Base-by-base conservation (phyloP, 2,329 filamentous ascomycete species). In the Ceratocystis albifundus region DNA sequence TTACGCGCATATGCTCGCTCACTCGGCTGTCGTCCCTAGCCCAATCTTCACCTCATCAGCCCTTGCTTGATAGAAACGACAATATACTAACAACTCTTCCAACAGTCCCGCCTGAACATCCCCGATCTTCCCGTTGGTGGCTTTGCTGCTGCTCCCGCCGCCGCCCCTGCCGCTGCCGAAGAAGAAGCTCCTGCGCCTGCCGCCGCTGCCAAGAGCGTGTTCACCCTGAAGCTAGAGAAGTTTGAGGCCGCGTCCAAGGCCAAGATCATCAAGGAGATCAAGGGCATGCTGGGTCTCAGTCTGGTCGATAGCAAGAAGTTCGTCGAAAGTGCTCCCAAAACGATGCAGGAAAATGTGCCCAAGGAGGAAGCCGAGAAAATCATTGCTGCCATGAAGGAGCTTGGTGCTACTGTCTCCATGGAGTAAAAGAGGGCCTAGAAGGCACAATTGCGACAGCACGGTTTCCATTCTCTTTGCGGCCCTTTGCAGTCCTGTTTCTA, bases 301-400 rank as follows among this genome's bases (percentile, higher is more conserved):
- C 83, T 99, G 80, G 95, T 99, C 72, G 94, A 99, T 79, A 96
- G 90, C 80, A 99, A 99, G 88, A 99, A 99, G 82, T 99, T 99
- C 74, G 94, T 99, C 71, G 94, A 99, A 83, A 90, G 89, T 75
- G 92, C 89, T 71, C 94, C 94, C 70, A 99, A 99, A 88, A 80
- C 90, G 77, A 89, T 99, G 90, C 97, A 97, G 87, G 94, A 99
- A 80, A 92, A 89, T 64, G 91, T 99, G 71, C 89, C 93, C 70
- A 99, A 99, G 85, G 94, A 99, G 74, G 95, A 99, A 77, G 91
- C 90, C 6, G 93, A 97, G 84, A 99, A 99, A 87, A 96, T 99
- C 74, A 85, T 99, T 68, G 89, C 90, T 77, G 86, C 89, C 53
- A 83, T 99, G 81, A 97, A 97, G 85, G 92, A 84, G 71, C 80